Percentiles rank a stretch among this genome's conserved stretches.
These are phyloP conservation scores for Backusella luteola DNA, from an alignment of 192 early-diverging fungal genomes.

Conservation along the genomic window DNA sequence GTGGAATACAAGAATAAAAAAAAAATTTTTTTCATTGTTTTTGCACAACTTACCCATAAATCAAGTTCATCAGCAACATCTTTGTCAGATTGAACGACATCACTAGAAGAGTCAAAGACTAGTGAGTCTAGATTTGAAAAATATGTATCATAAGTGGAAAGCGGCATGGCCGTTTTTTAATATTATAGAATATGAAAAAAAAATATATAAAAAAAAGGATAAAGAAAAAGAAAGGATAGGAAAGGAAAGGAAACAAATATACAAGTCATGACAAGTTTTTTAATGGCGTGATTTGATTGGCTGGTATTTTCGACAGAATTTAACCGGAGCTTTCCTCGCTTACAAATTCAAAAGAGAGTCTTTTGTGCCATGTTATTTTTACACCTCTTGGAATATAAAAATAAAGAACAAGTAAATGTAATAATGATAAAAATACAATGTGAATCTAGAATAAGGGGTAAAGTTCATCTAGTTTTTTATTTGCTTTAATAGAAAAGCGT, in stretches of 20 bases:
- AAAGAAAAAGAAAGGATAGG: background rate
- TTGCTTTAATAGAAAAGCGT: too few species aligned
- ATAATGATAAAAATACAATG: too few species aligned
- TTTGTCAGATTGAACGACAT: conserved; percentile 42
- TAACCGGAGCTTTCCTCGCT: background rate
- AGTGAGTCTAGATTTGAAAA: conserved; percentile 23
- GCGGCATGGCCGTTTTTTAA: background rate
- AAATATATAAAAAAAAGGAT: background rate
- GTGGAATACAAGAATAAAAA: background rate
- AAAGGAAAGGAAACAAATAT: background rate
- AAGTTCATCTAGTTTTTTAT: too few species aligned
- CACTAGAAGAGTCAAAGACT: conserved; percentile 20
- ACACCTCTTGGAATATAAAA: too few species aligned
- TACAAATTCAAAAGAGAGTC: background rate
- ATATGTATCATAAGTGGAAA: background rate
- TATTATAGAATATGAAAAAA: background rate
- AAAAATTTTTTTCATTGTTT: background rate
- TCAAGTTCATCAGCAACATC: conserved; percentile 71
- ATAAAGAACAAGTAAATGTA: too few species aligned
- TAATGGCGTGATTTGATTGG: background rate
- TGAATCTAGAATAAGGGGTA: too few species aligned
- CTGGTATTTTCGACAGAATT: background rate
- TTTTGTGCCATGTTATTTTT: too few species aligned
- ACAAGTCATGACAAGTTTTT: background rate
- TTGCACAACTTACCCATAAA: conserved; percentile 51